These are phyloP conservation scores for Eragrostis curvula DNA, from an alignment of 176 grass and related monocot genomes.

Conservation along the genomic window DNA sequence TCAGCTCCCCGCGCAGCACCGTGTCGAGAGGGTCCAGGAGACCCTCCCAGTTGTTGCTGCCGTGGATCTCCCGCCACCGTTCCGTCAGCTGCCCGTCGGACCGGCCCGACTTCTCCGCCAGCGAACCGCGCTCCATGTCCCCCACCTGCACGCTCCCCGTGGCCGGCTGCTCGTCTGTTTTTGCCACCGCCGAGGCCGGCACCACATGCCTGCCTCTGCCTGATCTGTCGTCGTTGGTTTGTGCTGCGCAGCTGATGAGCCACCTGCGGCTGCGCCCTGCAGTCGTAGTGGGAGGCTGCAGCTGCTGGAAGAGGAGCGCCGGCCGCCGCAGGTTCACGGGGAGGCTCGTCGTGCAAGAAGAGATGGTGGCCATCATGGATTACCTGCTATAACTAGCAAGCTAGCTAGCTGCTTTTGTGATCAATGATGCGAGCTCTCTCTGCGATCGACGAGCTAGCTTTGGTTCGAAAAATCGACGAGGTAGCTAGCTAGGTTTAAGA, in stretches of 20 bases:
- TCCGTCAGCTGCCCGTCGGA: slow-evolving; percentile 35
- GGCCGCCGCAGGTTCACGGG: not conserved
- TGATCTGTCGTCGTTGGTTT: too few species aligned
- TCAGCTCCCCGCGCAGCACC: slow-evolving; percentile 54
- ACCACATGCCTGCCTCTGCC: too few species aligned
- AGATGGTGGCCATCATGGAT: not conserved
- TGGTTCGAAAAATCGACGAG: too few species aligned
- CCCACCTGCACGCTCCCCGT: not conserved
- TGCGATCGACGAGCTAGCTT: too few species aligned
- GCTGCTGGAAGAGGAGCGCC: not conserved
- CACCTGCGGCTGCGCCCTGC: not conserved
- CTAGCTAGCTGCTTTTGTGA: too few species aligned
- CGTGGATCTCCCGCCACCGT: slow-evolving; percentile 72
- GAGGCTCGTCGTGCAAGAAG: not conserved
- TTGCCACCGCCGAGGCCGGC: too few species aligned
- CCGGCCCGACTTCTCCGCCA: slow-evolving; percentile 1
- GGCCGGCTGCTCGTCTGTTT: too few species aligned
- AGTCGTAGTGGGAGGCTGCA: not conserved
- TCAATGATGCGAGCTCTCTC: too few species aligned
- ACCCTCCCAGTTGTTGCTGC: slow-evolving; percentile 47
- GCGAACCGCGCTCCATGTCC: not conserved
- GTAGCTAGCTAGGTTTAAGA: too few species aligned
- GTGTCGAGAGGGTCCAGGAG: slow-evolving; percentile 66
- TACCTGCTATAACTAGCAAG: too few species aligned
- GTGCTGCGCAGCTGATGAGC: too few species aligned